phyloP scores from a whole-genome alignment of 257 asterid genomes.

The Solanum sejunctum region DNA sequence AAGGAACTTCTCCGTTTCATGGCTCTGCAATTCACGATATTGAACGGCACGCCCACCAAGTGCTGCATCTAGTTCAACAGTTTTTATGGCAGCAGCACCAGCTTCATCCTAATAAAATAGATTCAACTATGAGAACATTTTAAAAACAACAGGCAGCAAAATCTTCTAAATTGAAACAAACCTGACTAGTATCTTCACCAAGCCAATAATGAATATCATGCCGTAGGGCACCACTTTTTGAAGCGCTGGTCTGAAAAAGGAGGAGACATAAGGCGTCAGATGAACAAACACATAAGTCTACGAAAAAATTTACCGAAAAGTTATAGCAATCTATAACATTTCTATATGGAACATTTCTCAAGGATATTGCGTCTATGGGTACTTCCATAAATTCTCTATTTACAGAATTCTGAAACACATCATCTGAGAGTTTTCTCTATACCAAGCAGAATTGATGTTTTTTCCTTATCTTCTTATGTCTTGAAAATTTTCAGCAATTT shows the following conservation, averaged over 20 bases:
- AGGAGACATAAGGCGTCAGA: neutral
- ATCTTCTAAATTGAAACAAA: slow-evolving; percentile 8
- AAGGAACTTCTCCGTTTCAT: slow-evolving; percentile 94
- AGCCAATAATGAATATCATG: slow-evolving; percentile 98
- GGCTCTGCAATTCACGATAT: slow-evolving; percentile 95
- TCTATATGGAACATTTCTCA: neutral
- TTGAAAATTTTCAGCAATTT: neutral
- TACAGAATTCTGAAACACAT: neutral
- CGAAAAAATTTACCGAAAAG: neutral
- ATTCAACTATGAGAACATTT: neutral
- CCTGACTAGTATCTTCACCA: slow-evolving; percentile 93
- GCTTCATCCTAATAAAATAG: slow-evolving; percentile 68
- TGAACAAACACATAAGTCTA: neutral
- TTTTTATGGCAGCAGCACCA: slow-evolving; percentile 82
- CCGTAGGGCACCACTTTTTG: slow-evolving; percentile 70
- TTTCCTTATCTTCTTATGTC: neutral
- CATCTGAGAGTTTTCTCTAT: neutral
- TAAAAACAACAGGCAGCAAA: neutral
- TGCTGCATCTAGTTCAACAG: slow-evolving; percentile 88
- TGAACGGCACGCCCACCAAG: slow-evolving; percentile 98
- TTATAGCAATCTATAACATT: neutral
- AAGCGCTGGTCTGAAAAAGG: slow-evolving; percentile 65
- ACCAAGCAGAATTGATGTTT: neutral
- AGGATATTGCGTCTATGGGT: neutral
- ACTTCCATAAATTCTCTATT: neutral